phyloP scores from a whole-genome alignment of 805 yeast genomes.

The Groenewaldozyma tartarivorans region DNA sequence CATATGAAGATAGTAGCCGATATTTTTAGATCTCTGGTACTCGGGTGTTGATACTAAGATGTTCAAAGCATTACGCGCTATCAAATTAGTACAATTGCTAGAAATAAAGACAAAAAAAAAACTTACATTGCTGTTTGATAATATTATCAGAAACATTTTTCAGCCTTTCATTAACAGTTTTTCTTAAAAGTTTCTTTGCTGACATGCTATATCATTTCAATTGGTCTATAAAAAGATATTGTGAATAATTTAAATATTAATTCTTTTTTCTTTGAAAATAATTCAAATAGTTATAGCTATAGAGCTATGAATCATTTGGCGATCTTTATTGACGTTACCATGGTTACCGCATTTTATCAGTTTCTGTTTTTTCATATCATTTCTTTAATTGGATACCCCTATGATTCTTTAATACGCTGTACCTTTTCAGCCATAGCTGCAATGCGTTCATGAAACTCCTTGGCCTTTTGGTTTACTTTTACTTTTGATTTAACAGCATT shows the following conservation, averaged over 20 bases:
- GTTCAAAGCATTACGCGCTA: conserved; percentile 5
- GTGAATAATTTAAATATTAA: too few species aligned
- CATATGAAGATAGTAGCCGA: conserved; percentile 75
- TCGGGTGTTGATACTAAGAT: conserved; percentile 23
- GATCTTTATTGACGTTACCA: too few species aligned
- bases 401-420: too few species aligned
- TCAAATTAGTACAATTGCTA: not conserved
- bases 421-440: not conserved
- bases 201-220: too few species aligned
- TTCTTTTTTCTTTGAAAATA: too few species aligned
- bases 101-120: not conserved
- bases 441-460: not conserved
- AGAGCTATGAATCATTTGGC: too few species aligned
- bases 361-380: too few species aligned
- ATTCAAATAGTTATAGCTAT: too few species aligned
- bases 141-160: not conserved
- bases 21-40: conserved; percentile 35
- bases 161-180: not conserved
- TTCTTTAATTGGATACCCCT: too few species aligned
- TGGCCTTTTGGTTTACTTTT: not conserved
- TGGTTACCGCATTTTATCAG: too few species aligned
- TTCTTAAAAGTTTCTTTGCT: conserved; percentile 2
- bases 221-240: too few species aligned
- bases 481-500: conserved; percentile 28
- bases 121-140: conserved; percentile 5